A percentile compares a stretch with the other conserved stretches of the same genome.
Conservation (phyloP, 441 rosid genomes). For the Macaranga tanarius region DNA sequence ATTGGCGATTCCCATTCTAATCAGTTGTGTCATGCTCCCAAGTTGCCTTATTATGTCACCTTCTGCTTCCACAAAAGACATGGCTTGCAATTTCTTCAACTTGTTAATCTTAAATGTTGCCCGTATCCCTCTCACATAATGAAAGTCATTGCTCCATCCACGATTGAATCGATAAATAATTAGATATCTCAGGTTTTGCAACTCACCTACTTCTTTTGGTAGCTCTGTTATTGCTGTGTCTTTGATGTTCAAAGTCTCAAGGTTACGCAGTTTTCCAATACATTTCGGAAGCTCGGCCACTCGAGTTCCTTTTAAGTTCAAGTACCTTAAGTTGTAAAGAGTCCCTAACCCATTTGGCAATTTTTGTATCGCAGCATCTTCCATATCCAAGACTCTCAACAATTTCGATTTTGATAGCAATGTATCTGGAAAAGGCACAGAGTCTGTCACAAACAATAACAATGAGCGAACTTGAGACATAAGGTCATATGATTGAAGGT, state of each 20-base stretch:
- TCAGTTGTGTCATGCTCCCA: conserved; percentile 11
- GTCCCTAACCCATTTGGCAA: conserved; percentile 2
- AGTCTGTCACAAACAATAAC: conserved; percentile 16
- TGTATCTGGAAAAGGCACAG: not conserved
- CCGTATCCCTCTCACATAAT: conserved; percentile 16
- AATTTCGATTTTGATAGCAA: not conserved
- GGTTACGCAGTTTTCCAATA: not conserved
- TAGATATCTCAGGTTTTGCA: conserved; percentile 31
- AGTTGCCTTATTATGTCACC: conserved; percentile 6
- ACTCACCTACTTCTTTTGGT: conserved; percentile 19
- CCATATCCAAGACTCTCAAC: conserved; percentile 22
- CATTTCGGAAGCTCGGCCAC: conserved; percentile 12
- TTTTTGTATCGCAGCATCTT: conserved; percentile 3
- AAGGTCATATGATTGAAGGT: conserved; percentile 11
- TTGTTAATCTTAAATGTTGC: conserved; percentile 18
- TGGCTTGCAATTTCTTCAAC: conserved; percentile 37
- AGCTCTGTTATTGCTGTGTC: conserved; percentile 14
- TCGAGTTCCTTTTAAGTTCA: conserved; percentile 16
- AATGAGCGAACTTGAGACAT: conserved; percentile 31
- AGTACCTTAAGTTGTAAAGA: conserved; percentile 20
- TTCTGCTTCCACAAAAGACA: conserved; percentile 14
- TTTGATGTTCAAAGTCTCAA: conserved; percentile 10
- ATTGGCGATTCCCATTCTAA: conserved; percentile 30
- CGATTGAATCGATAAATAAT: conserved; percentile 14
- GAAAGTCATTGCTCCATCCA: conserved; percentile 7